Evolutionary conservation across 2,329 filamentous ascomycete genomes (phyloP), one percentile per base, ranked within the genome.

Genomic region (Plenodomus lindquistii): DNA sequence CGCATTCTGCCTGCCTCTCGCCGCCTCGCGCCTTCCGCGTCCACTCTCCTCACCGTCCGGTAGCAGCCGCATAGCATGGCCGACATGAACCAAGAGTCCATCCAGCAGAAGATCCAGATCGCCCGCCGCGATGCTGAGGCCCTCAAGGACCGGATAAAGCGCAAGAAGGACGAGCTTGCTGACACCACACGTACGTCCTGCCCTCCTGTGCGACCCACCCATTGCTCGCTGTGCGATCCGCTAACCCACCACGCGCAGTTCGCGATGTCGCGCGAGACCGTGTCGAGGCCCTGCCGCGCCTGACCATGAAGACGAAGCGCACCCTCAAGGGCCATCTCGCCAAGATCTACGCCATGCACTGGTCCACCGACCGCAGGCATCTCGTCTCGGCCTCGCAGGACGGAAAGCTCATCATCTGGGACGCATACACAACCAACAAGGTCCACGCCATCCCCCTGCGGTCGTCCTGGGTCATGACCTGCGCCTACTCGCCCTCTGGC

Each of bases 311-410:
- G 82, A 89, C 93, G 59, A 94, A 96, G 80, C 89, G 91, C 68
- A 97, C 92, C 42, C 82, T 99, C 62, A 97, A 97, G 80, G 94
- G 94, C 60, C 94, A 99, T 82, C 79, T 99, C 62, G 94, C 94
- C 67, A 99, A 99, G 80, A 99, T 99, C 69, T 99, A 99, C 76
- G 94, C 94, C 67, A 99, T 99, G 94, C 94, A 99, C 81, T 99
- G 94, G 94, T 97, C 94, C 27, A 99, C 94, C 58, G 94, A 99
- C 77, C 86, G 94, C 71, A 87, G 94, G 75, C 94, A 97, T 77
- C 85, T 97, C 53, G 94, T 99, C 43, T 97, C 94, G 11, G 94
- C 94, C 57, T 99, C 94, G 63, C 94, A 99, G 77, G 94, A 99
- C 70, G 94, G 94, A 74, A 99, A 99, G 81, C 86, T 99, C 63